Evolutionary conservation across 345 rosid genomes (phyloP).

Genomic region (Leavenworthia alabamica): DNA sequence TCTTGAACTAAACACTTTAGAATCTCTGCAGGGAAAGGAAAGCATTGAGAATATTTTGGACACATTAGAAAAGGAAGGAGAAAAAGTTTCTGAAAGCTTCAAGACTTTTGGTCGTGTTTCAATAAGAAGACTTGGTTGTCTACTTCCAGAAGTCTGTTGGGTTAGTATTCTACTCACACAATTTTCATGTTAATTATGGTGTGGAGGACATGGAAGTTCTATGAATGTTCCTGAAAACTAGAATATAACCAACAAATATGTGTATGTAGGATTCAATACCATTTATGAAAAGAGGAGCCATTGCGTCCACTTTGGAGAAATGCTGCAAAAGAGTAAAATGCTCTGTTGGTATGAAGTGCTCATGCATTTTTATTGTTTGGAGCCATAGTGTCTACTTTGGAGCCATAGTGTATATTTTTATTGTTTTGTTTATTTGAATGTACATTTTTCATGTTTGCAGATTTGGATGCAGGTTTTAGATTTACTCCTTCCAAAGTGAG

Average conservation of each 20-base stretch:
- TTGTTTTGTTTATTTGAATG: too few relatives aligned
- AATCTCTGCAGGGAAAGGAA: constrained; percentile 57
- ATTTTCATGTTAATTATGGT: neutral
- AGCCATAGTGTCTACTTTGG: too few relatives aligned
- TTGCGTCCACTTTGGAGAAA: constrained; percentile 47
- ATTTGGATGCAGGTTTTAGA: too few relatives aligned
- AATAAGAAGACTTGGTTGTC: constrained; percentile 66
- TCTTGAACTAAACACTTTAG: neutral
- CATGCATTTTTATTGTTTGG: too few relatives aligned
- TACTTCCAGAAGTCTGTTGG: constrained; percentile 82
- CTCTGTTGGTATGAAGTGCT: constrained; percentile 46
- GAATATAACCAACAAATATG: neutral
- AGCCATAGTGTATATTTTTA: too few relatives aligned
- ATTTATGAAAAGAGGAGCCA: constrained; percentile 59
- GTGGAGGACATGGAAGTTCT: neutral
- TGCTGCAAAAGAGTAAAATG: constrained; percentile 63
- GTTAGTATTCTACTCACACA: constrained; percentile 36
- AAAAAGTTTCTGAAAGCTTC: constrained; percentile 39
- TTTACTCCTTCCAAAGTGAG: too few relatives aligned
- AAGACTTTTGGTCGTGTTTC: constrained; percentile 54
- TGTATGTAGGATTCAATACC: constrained; percentile 52
- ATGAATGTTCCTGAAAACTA: neutral
- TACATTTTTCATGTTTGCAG: too few relatives aligned
- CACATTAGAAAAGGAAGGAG: constrained; percentile 40
- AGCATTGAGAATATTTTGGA: constrained; percentile 49